These are phyloP conservation scores for Penicillium simplicissimum DNA, from an alignment of 495 filamentous ascomycete genomes.

Conservation along the genomic window DNA sequence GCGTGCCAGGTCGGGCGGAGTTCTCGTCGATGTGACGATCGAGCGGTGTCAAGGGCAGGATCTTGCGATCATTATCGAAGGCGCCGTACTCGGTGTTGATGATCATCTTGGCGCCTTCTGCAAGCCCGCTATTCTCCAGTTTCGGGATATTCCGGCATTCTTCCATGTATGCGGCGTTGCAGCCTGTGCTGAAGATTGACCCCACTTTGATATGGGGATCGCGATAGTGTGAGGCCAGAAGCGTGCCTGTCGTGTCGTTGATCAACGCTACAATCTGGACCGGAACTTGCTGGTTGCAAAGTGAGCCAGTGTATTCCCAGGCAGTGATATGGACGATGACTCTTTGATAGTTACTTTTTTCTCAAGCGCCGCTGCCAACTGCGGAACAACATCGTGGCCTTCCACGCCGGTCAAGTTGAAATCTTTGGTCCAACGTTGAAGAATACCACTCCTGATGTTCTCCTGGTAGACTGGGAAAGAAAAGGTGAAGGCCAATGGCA, in stretches of 20 bases:
- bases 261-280: conserved; percentile 84
- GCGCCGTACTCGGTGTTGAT: conserved; percentile 99
- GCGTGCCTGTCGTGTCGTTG: conserved; percentile 93
- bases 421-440: conserved; percentile 96
- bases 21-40: conserved; percentile 41
- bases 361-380: conserved; percentile 78
- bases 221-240: conserved; percentile 89
- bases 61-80: conserved; percentile 86
- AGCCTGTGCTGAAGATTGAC: conserved; percentile 95
- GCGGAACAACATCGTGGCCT: conserved; percentile 84
- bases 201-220: conserved; percentile 83
- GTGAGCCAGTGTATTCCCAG: not conserved
- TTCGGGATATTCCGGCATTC: conserved; percentile 80
- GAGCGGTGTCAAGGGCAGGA: conserved; percentile 59
- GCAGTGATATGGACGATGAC: not conserved
- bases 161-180: conserved; percentile 97
- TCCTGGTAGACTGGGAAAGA: conserved; percentile 90
- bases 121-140: conserved; percentile 75
- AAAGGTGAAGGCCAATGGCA: conserved; percentile 91
- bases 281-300: conserved; percentile 62
- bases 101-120: conserved; percentile 77
- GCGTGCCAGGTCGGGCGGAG: conserved; percentile 45
- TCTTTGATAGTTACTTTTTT: conserved; percentile 51
- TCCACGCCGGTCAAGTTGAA: conserved; percentile 92
- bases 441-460: conserved; percentile 82